Evolutionary conservation across 2,329 filamentous ascomycete species (phyloP).

Genomic region (Remersonia thermophila): DNA sequence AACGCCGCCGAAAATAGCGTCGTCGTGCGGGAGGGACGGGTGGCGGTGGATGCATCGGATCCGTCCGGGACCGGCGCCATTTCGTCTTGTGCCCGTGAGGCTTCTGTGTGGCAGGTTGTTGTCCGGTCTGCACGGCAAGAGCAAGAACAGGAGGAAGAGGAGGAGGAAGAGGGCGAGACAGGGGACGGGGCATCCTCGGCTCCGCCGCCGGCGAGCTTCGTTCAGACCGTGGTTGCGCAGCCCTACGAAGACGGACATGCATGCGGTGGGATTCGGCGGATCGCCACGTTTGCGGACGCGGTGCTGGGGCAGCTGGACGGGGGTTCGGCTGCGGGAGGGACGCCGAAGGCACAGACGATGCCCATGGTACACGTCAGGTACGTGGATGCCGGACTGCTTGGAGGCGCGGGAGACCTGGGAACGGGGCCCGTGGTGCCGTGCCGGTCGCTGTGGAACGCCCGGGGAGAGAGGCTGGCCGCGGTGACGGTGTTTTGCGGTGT

Average conservation of each 20-base stretch:
- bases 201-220: slow-evolving; percentile 4
- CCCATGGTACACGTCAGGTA: slow-evolving; percentile 6
- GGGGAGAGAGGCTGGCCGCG: slow-evolving; percentile 24
- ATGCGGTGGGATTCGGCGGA: not conserved
- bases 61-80: no score
- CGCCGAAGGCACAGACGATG: no score
- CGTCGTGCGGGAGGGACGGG: not conserved
- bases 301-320: slow-evolving; percentile 3
- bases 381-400: slow-evolving; percentile 8
- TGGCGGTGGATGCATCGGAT: no score
- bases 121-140: not conserved
- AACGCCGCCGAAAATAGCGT: slow-evolving; percentile 17
- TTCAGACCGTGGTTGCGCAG: slow-evolving; percentile 12
- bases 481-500: slow-evolving; percentile 21
- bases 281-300: slow-evolving; percentile 1
- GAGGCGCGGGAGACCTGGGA: not conserved
- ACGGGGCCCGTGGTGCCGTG: slow-evolving; percentile 29
- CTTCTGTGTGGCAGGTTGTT: slow-evolving; percentile 9
- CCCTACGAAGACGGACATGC: not conserved
- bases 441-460: slow-evolving; percentile 28
- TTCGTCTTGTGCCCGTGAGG: no score
- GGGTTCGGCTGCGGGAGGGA: not conserved
- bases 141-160: not conserved
- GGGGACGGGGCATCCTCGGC: not conserved
- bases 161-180: not conserved